Percentiles rank a stretch among this genome's conserved stretches.
Evolutionary conservation across 805 yeast genomes (phyloP).

Genomic region (Vanderwaltozyma yarrowii): DNA sequence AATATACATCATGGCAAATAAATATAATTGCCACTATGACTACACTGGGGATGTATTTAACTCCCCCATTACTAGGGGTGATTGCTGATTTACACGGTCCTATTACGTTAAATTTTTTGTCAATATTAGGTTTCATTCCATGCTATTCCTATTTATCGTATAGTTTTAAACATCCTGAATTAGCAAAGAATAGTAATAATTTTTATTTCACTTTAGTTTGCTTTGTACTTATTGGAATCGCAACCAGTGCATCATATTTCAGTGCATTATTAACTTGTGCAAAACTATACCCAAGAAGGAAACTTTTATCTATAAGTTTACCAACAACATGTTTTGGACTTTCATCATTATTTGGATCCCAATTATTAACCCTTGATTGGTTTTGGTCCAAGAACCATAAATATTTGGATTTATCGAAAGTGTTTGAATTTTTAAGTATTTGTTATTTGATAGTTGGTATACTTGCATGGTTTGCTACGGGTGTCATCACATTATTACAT

Average conservation of each 20-base stretch:
- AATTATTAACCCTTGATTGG: constrained; percentile 36
- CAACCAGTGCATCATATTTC: constrained; percentile 65
- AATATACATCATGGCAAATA: constrained; percentile 54
- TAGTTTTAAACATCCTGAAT: constrained; percentile 21
- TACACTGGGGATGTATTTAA: constrained; percentile 73
- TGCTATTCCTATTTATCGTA: constrained; percentile 48
- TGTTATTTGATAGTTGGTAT: constrained; percentile 48
- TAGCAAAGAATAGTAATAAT: constrained; percentile 7
- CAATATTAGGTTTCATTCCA: constrained; percentile 54
- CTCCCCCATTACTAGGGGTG: constrained; percentile 74
- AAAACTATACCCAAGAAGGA: constrained; percentile 63
- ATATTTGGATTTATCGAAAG: constrained; percentile 37
- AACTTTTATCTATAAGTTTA: constrained; percentile 73
- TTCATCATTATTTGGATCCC: constrained; percentile 68
- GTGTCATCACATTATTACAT: constrained; percentile 46
- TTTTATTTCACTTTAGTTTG: constrained; percentile 36
- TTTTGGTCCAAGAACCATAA: constrained; percentile 26
- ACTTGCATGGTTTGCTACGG: constrained; percentile 53
- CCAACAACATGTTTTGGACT: constrained; percentile 87
- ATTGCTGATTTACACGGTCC: constrained; percentile 84
- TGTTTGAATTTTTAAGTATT: constrained; percentile 42
- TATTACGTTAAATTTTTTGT: constrained; percentile 51
- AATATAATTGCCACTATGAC: constrained; percentile 68
- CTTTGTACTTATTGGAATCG: constrained; percentile 54
- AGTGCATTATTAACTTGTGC: constrained; percentile 73